Evolutionary conservation across 257 asterid species (phyloP).

Genomic region (Fraxinus americana): DNA sequence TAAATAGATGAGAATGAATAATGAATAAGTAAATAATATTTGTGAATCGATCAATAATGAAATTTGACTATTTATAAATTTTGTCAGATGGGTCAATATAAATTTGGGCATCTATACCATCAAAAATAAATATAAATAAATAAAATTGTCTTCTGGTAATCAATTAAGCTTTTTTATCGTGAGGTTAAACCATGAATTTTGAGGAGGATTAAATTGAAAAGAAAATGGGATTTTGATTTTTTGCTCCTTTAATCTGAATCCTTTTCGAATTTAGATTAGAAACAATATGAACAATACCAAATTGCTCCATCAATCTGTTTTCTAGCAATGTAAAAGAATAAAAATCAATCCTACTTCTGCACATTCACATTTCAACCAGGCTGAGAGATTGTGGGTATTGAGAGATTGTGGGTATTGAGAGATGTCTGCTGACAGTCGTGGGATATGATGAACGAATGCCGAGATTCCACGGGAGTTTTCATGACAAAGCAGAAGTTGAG

Average conservation of each 20-base stretch:
- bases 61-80: too few species aligned
- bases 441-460: not conserved
- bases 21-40: too few species aligned
- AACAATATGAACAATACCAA: not conserved
- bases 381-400: conserved; percentile 5
- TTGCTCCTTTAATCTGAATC: not conserved
- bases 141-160: too few species aligned
- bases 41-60: too few species aligned
- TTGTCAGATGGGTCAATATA: too few species aligned
- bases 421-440: not conserved
- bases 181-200: too few species aligned
- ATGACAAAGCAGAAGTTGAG: not conserved
- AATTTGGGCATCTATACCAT: too few species aligned
- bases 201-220: not conserved
- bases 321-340: not conserved
- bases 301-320: conserved; percentile 4
- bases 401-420: not conserved
- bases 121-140: too few species aligned
- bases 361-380: not conserved
- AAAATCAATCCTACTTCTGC: not conserved
- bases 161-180: too few species aligned
- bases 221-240: too few species aligned
- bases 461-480: not conserved
- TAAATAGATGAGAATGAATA: too few species aligned
- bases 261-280: not conserved